Evolutionary conservation across 1,284 basidiomycete genomes (phyloP), one percentile per base, ranked within the genome.

Genomic region (Phylloboletellus chloephorus): DNA sequence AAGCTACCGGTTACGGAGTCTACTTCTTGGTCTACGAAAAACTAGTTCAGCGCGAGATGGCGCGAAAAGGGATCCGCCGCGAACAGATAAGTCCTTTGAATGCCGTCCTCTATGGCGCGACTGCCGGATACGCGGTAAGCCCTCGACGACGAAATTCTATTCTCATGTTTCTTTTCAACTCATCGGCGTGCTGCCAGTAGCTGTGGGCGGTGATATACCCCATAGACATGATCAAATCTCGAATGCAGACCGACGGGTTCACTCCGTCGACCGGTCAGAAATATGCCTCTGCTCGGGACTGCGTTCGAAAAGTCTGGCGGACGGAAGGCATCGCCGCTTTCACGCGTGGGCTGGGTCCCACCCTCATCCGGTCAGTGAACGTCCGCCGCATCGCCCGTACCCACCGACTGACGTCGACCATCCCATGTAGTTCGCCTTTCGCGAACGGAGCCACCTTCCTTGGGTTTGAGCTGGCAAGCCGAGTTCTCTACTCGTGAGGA

Each of bases 21-120:
- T 97, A 97, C 67, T 98, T 98, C 69, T 71, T 89, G 60, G 82
- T 82, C 7, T 98, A 98, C 65, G 95, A 98, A 63, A 88, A 87
- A 52, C 74, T 98, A 22, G 82, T 98, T 40, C 88, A 94, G 63
- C 72, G 82, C 42, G 85, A 94, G 61, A 84, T 86, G 71, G 65
- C 67, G n/a, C 65, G 65, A 46, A 83, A 83, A 49, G 74, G 78
- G 17, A 81, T 88, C 47, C 67, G 67, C 39, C 72, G 90, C 31
- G 82, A 88, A 37, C 76, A 94, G 54, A 79, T 96, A 44, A 82
- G 69, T 40, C 79, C 90, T 1, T 60, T 78, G 32, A 88, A 83
- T 52, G 77, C 91, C 7, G 77, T 92, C 11, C 67, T 88, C 9
- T 95, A 88, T 58, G 93, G 93, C 47, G 91, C 89, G 13, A 72